Base-by-base conservation (phyloP, 2,329 filamentous ascomycete species). In the Neonectria faginata region DNA sequence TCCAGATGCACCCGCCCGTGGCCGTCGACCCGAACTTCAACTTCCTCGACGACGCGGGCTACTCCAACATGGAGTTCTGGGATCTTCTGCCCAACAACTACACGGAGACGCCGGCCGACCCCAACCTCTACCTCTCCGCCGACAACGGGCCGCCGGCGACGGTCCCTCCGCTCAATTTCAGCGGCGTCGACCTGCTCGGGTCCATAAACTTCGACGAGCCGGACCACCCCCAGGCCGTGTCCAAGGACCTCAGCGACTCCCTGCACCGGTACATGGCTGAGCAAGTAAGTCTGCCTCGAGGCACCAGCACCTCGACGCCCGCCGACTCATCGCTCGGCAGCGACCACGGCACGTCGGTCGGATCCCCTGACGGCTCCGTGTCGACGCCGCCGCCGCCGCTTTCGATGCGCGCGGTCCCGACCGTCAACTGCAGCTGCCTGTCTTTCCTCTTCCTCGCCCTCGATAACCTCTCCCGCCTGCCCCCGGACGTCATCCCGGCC, bases 371-470 rank as follows among this genome's bases (percentile, higher is more conserved):
- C 41, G 57, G 60, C 29, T 45, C 50, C n/a, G 45, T 47, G 12
- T 20, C 59, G 27, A 51, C 65, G 22, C 44, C 44, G 20, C 44
- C 44, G 25, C 51, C 44, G 1, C 51, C 57, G 10, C 22, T 25
- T 25, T 60, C 60, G 39, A 59, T 71, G 52, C 74, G 69, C 36
- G 51, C 75, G 18, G 64, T 75, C n/a, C 76, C 76, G 14, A 74
- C 63, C 45, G 69, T 75, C 25, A 62, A 69, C 16, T 88, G 86
- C 65, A 73, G 78, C 60, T 88, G 86, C 65, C 80, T 85, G 1
- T 80, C 82, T 0, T 79, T 76, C 14, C 79, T 88, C 14, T 86
- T 84, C 70, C 79, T 84, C 5, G 81, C 85, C 5, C 78, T 88
- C 3, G 81, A 84, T 63, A 82, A 82, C 20, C 80, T 88, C 65